Conservation (phyloP, 345 rosid genomes). For the Jatropha curcas region DNA sequence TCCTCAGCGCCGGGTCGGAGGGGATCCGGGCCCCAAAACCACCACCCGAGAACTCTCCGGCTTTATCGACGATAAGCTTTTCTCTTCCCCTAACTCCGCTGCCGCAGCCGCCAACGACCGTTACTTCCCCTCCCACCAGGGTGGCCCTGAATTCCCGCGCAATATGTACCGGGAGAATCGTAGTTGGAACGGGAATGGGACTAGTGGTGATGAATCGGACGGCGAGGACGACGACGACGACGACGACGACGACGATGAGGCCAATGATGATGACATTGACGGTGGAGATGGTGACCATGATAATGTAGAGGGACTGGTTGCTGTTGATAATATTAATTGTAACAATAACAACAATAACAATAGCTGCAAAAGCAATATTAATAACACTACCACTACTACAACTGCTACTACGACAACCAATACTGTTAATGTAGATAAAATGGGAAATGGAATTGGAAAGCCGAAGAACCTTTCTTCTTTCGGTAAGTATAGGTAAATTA, state of each 20-base stretch:
- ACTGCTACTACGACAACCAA: slow-evolving; percentile 3
- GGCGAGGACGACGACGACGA: slow-evolving; percentile 43
- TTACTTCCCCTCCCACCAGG: slow-evolving; percentile 38
- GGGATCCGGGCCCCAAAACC: slow-evolving; percentile 47
- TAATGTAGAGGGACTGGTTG: slow-evolving; percentile 12
- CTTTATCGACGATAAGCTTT: slow-evolving; percentile 48
- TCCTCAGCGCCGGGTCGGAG: slow-evolving; percentile 16
- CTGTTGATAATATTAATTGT: slow-evolving; percentile 18
- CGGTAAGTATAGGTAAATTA: slow-evolving; percentile 22
- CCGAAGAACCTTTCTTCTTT: slow-evolving; percentile 30
- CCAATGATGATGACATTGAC: slow-evolving; percentile 18
- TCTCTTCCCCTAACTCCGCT: slow-evolving; percentile 27
- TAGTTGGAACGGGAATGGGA: slow-evolving; percentile 33
- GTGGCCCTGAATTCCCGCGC: slow-evolving; percentile 19
- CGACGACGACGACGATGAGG: slow-evolving; percentile 29
- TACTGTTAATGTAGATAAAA: slow-evolving; percentile 15
- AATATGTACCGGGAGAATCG: slow-evolving; percentile 15
- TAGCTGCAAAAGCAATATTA: slow-evolving; percentile 16
- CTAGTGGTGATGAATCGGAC: slow-evolving; percentile 42
- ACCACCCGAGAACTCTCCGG: slow-evolving; percentile 49
- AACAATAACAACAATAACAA: slow-evolving; percentile 18
- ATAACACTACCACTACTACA: slow-evolving; percentile 15
- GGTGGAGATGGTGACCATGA: slow-evolving; percentile 9
- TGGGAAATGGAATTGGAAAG: slow-evolving; percentile 46
- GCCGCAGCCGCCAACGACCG: slow-evolving; percentile 37